A percentile compares a stretch with the other conserved stretches of the same genome.
These are phyloP conservation scores for Suillus luteus DNA, from an alignment of 768 basidiomycete species.

Conservation along the genomic window DNA sequence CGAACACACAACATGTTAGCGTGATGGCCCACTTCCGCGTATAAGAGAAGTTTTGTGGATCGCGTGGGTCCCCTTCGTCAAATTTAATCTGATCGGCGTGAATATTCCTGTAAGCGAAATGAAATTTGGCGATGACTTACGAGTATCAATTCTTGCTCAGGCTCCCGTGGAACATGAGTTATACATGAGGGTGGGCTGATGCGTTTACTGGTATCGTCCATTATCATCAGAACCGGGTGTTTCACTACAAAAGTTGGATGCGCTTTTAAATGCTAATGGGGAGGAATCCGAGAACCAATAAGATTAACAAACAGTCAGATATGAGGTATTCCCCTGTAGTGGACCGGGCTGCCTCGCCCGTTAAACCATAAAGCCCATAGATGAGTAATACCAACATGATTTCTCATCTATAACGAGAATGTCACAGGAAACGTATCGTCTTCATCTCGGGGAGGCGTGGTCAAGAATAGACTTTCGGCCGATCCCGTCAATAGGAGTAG, in stretches of 20 bases:
- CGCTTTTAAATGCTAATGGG: background rate
- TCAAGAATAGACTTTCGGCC: conserved; percentile 7
- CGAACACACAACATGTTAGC: conserved; percentile 22
- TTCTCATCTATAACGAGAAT: background rate
- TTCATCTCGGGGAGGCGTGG: background rate
- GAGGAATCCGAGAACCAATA: background rate
- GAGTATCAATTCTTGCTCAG: conserved; percentile 17
- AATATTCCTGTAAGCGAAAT: conserved; percentile 2
- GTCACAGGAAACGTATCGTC: background rate
- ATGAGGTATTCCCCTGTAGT: background rate
- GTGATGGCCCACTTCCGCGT: conserved; percentile 39
- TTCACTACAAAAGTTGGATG: background rate
- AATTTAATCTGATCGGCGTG: conserved; percentile 34
- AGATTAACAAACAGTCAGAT: background rate
- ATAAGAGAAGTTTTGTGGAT: conserved; percentile 37
- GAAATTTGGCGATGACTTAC: conserved; percentile 12
- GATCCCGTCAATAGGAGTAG: background rate
- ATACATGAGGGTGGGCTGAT: conserved; percentile 1
- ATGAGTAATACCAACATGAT: background rate
- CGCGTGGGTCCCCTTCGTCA: conserved; percentile 33
- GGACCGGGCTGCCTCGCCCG: background rate
- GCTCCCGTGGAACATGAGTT: background rate
- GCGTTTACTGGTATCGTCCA: background rate
- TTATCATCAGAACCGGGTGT: background rate
- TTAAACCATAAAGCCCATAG: background rate